A percentile compares a stretch with the other conserved stretches of the same genome.
Conservation (phyloP, 495 filamentous ascomycete genomes). For the Thozetella sp. region DNA sequence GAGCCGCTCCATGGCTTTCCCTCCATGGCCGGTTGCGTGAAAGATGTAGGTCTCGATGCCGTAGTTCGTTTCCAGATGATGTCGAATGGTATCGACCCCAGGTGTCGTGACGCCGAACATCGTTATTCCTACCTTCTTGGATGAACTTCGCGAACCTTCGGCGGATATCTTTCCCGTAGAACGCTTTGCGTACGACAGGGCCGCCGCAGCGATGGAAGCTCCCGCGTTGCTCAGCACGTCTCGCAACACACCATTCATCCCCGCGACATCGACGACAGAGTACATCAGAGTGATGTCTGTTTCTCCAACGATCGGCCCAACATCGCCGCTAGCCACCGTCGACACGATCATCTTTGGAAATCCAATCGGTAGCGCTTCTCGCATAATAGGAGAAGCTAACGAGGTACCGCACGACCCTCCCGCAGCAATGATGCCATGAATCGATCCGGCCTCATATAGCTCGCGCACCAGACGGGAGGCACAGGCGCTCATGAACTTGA, state of each 20-base stretch:
- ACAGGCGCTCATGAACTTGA: conserved; percentile 47
- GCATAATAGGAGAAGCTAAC: conserved; percentile 59
- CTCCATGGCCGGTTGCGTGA: conserved; percentile 69
- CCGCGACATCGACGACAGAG: conserved; percentile 69
- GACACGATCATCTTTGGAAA: conserved; percentile 72
- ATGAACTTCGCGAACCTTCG: neutral
- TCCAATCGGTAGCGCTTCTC: conserved; percentile 56
- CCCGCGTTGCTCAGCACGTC: conserved; percentile 63
- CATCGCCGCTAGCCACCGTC: conserved; percentile 66
- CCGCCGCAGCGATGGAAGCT: conserved; percentile 59
- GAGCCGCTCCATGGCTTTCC: conserved; percentile 67
- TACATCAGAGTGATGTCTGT: conserved; percentile 73
- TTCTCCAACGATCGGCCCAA: conserved; percentile 59
- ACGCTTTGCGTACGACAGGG: conserved; percentile 37
- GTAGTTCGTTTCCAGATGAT: conserved; percentile 36
- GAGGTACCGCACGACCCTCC: conserved; percentile 63
- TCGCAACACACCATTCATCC: conserved; percentile 57
- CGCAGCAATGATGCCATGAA: conserved; percentile 57
- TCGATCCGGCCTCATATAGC: conserved; percentile 26
- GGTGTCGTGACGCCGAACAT: conserved; percentile 80
- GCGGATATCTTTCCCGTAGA: neutral
- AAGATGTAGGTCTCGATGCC: conserved; percentile 64
- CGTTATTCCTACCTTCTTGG: conserved; percentile 59
- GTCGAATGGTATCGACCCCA: conserved; percentile 49
- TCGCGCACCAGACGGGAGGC: conserved; percentile 32